A percentile compares a stretch with the other conserved stretches of the same genome.
Evolutionary conservation across 306 rosid species (phyloP).

Genomic region (Vigna nakashimae): DNA sequence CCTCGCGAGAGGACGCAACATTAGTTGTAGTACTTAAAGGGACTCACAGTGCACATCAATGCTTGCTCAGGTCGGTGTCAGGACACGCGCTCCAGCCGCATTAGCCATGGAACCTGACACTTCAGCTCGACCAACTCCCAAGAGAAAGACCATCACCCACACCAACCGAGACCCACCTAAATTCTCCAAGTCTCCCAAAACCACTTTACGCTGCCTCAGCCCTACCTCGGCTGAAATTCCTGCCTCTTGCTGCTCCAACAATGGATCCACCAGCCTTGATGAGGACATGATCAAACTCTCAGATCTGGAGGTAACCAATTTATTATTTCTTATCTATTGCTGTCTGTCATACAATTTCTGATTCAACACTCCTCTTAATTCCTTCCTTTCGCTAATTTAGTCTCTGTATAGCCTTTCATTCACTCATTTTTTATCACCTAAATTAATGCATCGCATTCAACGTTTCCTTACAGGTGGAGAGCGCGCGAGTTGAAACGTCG

Average conservation of each 20-base stretch:
- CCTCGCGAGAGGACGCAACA: constrained; percentile 34
- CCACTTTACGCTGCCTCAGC: constrained; percentile 40
- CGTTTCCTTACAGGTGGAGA: constrained; percentile 63
- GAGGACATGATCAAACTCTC: constrained; percentile 52
- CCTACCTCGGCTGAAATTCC: constrained; percentile 51
- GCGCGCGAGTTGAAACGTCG: constrained; percentile 73
- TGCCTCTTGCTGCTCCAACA: constrained; percentile 79
- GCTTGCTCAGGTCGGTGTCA: constrained; percentile 65
- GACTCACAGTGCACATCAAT: constrained; percentile 32
- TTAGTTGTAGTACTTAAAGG: constrained; percentile 40
- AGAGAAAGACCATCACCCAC: constrained; percentile 55
- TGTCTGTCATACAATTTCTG: constrained; percentile 11
- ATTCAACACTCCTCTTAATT: constrained; percentile 30
- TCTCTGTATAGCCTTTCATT: constrained; percentile 17
- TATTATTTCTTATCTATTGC: constrained; percentile 20
- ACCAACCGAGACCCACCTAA: constrained; percentile 6
- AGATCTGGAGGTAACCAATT: constrained; percentile 77
- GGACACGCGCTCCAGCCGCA: constrained; percentile 61
- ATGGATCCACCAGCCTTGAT: constrained; percentile 54
- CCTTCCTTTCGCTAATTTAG: constrained; percentile 42
- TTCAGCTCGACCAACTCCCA: constrained; percentile 36
- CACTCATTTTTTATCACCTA: constrained; percentile 21
- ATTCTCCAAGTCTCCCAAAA: constrained; percentile 41
- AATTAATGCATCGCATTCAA: constrained; percentile 44
- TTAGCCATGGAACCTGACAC: constrained; percentile 51